These are phyloP conservation scores for Sphaerulina populicola DNA, from an alignment of 2,329 filamentous ascomycete species.

Conservation along the genomic window DNA sequence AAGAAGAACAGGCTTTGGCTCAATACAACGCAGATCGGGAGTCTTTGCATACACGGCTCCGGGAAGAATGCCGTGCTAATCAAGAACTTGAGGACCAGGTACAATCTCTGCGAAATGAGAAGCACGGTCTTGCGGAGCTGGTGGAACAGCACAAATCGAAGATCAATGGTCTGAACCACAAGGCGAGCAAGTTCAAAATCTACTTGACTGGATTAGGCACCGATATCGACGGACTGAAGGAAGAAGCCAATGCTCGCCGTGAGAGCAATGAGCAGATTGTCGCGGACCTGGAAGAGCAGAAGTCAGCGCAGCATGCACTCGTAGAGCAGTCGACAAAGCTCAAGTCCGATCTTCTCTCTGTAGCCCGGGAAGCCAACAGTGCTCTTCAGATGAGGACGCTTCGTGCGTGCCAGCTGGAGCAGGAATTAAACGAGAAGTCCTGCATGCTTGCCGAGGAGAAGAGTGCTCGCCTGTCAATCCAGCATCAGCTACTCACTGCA, in stretches of 20 bases:
- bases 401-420: conserved; percentile 16
- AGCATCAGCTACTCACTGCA: conserved; percentile 15
- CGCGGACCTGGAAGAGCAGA: conserved; percentile 9
- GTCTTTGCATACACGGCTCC: conserved; percentile 1
- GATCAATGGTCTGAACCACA: conserved; percentile 10
- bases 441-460: conserved; percentile 23
- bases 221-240: conserved; percentile 19
- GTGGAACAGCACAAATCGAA: conserved; percentile 15
- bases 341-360: conserved; percentile 16
- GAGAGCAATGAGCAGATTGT: conserved; percentile 11
- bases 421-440: conserved; percentile 19
- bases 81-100: conserved; percentile 2
- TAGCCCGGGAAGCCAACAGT: conserved; percentile 13
- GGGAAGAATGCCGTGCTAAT: not conserved
- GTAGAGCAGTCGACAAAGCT: conserved; percentile 10
- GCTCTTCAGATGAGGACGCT: conserved; percentile 10
- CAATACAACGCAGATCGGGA: conserved; percentile 3
- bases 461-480: conserved; percentile 18
- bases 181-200: conserved; percentile 17
- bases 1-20: not conserved
- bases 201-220: conserved; percentile 22
- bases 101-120: conserved; percentile 12
- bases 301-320: conserved; percentile 9
- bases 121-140: not conserved
- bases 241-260: conserved; percentile 9